phyloP scores from a whole-genome alignment of 1,284 basidiomycete species.

The Ganoderma leucocontextum region DNA sequence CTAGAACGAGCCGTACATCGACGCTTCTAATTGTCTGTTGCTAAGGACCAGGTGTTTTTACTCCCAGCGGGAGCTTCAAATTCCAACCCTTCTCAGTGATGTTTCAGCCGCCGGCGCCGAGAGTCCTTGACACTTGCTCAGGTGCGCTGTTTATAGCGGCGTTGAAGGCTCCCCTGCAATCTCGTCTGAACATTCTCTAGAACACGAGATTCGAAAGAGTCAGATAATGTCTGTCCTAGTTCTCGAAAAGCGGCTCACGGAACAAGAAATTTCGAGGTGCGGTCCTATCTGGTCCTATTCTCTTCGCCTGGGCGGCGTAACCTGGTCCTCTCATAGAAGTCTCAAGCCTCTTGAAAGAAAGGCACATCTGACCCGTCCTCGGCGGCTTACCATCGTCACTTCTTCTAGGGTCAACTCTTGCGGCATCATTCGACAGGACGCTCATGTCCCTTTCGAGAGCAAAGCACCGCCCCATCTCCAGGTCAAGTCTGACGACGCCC shows the following conservation, averaged over 20 bases:
- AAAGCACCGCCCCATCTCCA: not conserved
- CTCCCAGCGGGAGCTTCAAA: not conserved
- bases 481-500: not conserved
- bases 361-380: not conserved
- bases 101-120: not conserved
- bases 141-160: not conserved
- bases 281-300: too few relatives aligned
- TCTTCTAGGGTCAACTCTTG: not conserved
- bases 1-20: not conserved
- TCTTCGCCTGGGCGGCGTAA: too few relatives aligned
- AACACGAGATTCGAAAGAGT: not conserved
- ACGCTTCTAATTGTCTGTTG: conserved; percentile 12
- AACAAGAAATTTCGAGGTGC: not conserved
- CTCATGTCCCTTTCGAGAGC: not conserved
- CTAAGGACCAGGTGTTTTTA: conserved; percentile 7
- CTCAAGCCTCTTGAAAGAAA: too few relatives aligned
- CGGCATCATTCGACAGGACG: not conserved
- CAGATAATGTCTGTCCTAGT: not conserved
- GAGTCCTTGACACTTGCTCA: not conserved
- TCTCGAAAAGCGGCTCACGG: not conserved
- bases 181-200: not conserved
- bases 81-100: conserved; percentile 1
- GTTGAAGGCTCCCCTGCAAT: not conserved
- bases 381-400: not conserved
- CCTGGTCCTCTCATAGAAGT: not conserved